Evolutionary conservation across 106 monocot species (phyloP).

Genomic region (Cymbidium sinense): DNA sequence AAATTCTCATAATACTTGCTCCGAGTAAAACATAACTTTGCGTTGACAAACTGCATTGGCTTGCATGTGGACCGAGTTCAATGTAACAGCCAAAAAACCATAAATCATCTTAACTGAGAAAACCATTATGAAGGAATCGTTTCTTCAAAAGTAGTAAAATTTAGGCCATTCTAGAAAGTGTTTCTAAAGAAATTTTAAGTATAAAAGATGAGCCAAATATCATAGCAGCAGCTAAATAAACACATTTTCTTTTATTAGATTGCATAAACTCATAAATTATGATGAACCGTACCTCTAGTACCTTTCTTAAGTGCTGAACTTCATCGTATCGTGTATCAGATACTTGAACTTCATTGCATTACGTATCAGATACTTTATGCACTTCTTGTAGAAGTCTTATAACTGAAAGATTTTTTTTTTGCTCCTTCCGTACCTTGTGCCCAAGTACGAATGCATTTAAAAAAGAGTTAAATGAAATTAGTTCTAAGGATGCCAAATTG

Average conservation of each 20-base stretch:
- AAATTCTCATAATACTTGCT: too few relatives aligned
- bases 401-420: slow-evolving; percentile 25
- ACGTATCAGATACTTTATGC: slow-evolving; percentile 28
- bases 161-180: neutral
- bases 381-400: slow-evolving; percentile 25
- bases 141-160: neutral
- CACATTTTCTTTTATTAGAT: neutral
- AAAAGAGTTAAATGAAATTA: neutral
- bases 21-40: too few relatives aligned
- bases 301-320: slow-evolving; percentile 26
- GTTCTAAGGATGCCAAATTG: neutral
- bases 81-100: neutral
- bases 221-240: neutral
- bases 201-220: neutral
- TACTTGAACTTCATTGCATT: slow-evolving; percentile 10
- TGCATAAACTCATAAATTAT: slow-evolving; percentile 1
- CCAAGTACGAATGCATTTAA: neutral
- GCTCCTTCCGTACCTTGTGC: slow-evolving; percentile 37
- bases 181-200: neutral
- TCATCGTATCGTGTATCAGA: slow-evolving; percentile 7
- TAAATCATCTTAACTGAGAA: neutral
- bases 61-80: neutral
- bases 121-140: neutral
- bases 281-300: slow-evolving; percentile 34
- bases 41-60: neutral